Evolutionary conservation across 371 early-diverging fungal species (phyloP).

Genomic region (Zopfochytrium polystomum): DNA sequence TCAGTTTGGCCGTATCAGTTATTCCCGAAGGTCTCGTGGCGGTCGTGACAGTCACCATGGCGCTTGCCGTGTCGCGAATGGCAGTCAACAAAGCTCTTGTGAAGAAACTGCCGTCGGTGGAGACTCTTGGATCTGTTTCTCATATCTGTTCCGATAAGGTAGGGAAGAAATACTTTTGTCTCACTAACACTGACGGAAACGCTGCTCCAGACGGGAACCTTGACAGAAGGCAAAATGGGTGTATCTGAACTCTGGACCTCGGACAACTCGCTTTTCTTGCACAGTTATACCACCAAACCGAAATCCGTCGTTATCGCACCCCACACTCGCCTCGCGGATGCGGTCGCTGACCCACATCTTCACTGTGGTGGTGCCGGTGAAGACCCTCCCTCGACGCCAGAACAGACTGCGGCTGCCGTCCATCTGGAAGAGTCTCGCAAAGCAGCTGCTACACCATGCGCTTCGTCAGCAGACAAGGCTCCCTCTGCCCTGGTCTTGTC

Average conservation of each 20-base stretch:
- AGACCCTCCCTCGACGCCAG: too few relatives aligned
- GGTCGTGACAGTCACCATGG: constrained; percentile 83
- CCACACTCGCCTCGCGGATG: constrained; percentile 14
- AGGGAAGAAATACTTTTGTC: constrained; percentile 1
- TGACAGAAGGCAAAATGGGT: constrained; percentile 86
- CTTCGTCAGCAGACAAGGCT: constrained; percentile 23
- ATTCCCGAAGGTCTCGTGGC: constrained; percentile 96
- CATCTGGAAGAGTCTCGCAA: constrained; percentile 1
- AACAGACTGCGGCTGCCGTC: constrained; percentile 5
- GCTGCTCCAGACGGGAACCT: constrained; percentile 71
- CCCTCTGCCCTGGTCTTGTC: constrained; percentile 39
- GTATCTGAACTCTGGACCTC: constrained; percentile 44
- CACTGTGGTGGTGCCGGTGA: too few relatives aligned
- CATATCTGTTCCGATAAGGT: constrained; percentile 91
- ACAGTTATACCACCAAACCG: constrained; percentile 42
- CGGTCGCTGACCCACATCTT: constrained; percentile 25
- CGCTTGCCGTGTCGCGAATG: constrained; percentile 86
- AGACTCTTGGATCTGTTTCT: constrained; percentile 86
- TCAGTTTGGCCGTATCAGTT: constrained; percentile 82
- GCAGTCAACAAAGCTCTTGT: constrained; percentile 83
- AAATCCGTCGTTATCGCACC: constrained; percentile 16
- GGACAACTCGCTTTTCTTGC: constrained; percentile 39
- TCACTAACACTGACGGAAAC: too few relatives aligned
- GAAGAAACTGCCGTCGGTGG: constrained; percentile 81
- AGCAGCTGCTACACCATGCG: constrained; percentile 1